Evolutionary conservation across 768 basidiomycete species (phyloP), one percentile per base, ranked within the genome.

Genomic region (Hypsizygus marmoreus): DNA sequence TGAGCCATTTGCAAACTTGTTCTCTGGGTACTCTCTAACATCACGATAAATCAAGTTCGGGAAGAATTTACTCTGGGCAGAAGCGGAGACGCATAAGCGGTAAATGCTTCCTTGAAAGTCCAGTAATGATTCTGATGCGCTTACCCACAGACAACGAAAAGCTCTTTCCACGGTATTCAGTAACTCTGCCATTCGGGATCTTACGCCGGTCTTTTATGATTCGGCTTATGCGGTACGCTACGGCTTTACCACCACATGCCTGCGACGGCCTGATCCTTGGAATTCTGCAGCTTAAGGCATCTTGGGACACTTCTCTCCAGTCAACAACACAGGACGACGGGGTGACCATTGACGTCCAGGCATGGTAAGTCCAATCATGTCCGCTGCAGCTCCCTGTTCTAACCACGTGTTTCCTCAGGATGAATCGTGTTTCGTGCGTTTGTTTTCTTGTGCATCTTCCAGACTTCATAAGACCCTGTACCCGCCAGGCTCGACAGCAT

Each of bases 401-500:
- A n/a, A n/a, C n/a, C 29, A 3, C 17, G 37, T 14, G 32, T 12
- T n/a, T 10, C 2, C 28, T 1, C 13, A 66, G 64, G 67, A 70
- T 75, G 72, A 76, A 74, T 53, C 62, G 62, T 35, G 59, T 75
- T 8, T 67, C 75, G 74, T 73, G 54, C 22, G 69, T 50, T 8
- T 24, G 0, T 46, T 13, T 29, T n/a, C n/a, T 41, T 13, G 25
- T 9, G 32, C 26, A 25, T n/a, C n/a, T n/a, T n/a, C 14, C 17
- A 13, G 22, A 6, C 6, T 12, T n/a, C 12, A 4, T 36, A 9
- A 31, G 6, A n/a, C 38, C 13, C 35, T 29, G 17, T 17, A 22
- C 23, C n/a, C 34, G 12, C 19, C n/a, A 77, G 76, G 4, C 56
- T 81, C 5, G 80, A 81, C 46, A 68, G 57, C n/a, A 68, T 81